A percentile compares a stretch with the other conserved stretches of the same genome.
Evolutionary conservation across 352 stramenopile species (phyloP).

Genomic region (Pythium myriotylum): DNA sequence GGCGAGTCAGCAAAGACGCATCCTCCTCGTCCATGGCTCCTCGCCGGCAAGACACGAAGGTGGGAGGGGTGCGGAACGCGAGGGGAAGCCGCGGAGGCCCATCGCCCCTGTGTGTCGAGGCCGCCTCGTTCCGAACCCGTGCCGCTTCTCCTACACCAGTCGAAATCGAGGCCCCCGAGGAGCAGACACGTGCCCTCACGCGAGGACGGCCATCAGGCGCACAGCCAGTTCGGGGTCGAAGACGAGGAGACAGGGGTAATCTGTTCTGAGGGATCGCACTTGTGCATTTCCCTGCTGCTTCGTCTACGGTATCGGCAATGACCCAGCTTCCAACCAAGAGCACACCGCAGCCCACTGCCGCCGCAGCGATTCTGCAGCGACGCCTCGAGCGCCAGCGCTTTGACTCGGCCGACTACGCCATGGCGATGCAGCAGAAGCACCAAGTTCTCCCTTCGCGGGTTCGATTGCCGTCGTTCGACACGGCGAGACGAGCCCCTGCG

Average conservation of each 20-base stretch:
- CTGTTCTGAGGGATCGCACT: too few relatives aligned
- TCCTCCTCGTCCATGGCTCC: slow-evolving; percentile 11
- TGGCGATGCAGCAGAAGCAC: slow-evolving; percentile 40
- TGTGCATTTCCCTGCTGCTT: background rate
- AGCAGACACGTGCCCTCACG: too few relatives aligned
- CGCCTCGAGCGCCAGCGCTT: slow-evolving; percentile 66
- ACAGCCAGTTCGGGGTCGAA: too few relatives aligned
- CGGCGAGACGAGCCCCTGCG: background rate
- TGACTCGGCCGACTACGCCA: slow-evolving; percentile 72
- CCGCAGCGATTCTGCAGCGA: slow-evolving; percentile 50
- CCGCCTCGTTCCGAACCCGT: background rate
- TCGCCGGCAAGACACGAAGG: background rate
- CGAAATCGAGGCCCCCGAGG: too few relatives aligned
- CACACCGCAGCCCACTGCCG: background rate
- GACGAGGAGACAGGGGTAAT: too few relatives aligned
- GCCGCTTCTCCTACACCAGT: too few relatives aligned
- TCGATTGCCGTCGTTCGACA: slow-evolving; percentile 2
- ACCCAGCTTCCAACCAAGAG: slow-evolving; percentile 10
- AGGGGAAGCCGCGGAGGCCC: background rate
- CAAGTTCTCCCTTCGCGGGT: background rate
- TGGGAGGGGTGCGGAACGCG: background rate
- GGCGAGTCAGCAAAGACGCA: slow-evolving; percentile 12
- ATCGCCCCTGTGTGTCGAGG: slow-evolving; percentile 1
- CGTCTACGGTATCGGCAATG: slow-evolving; percentile 9
- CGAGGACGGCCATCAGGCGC: too few relatives aligned